Percentiles rank a stretch among this genome's conserved stretches.
phyloP scores from a whole-genome alignment of 805 yeast species.

The Candida multigemmis region DNA sequence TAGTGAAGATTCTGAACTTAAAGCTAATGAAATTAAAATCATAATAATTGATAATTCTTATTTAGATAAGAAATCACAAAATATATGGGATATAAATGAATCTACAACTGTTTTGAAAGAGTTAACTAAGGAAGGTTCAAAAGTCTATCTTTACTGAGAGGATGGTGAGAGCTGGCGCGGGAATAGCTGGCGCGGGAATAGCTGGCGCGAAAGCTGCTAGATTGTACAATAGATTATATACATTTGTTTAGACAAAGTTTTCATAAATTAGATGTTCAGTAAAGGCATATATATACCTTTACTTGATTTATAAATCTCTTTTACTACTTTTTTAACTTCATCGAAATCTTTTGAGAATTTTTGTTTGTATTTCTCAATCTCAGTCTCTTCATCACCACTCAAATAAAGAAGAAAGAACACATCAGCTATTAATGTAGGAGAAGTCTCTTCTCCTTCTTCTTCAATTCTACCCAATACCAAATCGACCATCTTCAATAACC shows the following conservation, averaged over 20 bases:
- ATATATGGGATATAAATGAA: slow-evolving; percentile 50
- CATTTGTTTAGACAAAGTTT: slow-evolving; percentile 15
- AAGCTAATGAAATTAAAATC: slow-evolving; percentile 36
- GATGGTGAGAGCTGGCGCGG: too few species aligned
- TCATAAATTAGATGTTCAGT: slow-evolving; percentile 5
- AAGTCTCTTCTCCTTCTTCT: slow-evolving; percentile 10
- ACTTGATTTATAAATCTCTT: slow-evolving; percentile 19
- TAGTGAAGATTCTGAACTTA: slow-evolving; percentile 32
- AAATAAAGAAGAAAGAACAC: too few species aligned
- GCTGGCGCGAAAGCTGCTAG: slow-evolving; percentile 29
- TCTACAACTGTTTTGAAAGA: slow-evolving; percentile 31
- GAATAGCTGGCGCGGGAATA: too few species aligned
- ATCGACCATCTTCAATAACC: slow-evolving; percentile 8
- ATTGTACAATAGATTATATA: slow-evolving; percentile 17
- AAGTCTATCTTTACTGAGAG: slow-evolving; percentile 48
- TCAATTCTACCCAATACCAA: slow-evolving; percentile 3
- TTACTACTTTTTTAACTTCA: slow-evolving; percentile 10
- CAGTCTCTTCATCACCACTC: slow-evolving; percentile 1
- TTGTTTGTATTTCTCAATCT: slow-evolving; percentile 1
- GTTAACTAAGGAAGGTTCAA: slow-evolving; percentile 34
- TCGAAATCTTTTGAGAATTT: too few species aligned
- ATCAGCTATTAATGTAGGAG: too few species aligned
- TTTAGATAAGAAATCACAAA: slow-evolving; percentile 52
- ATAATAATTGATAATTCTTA: slow-evolving; percentile 54
- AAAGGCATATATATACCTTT: slow-evolving; percentile 16